Conservation (phyloP, 768 basidiomycete genomes). For the Leucocoprinus birnbaumii region DNA sequence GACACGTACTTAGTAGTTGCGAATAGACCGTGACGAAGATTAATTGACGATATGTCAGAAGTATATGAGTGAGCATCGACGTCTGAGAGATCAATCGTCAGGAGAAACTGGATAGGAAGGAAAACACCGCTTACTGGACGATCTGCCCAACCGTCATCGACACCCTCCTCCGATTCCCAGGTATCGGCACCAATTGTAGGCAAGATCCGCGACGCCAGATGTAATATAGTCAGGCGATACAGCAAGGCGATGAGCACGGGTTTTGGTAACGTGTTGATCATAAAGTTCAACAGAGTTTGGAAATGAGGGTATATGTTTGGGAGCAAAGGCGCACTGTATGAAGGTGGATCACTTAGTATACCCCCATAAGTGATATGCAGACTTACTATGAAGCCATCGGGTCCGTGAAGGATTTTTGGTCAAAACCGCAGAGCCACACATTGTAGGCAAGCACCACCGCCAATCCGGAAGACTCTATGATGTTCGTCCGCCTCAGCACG, state of each 20-base stretch:
- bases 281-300: conserved; percentile 75
- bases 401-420: conserved; percentile 69
- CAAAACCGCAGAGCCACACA: conserved; percentile 86
- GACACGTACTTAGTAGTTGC: conserved; percentile 67
- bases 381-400: conserved; percentile 77
- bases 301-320: conserved; percentile 81
- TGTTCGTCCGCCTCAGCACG: conserved; percentile 82
- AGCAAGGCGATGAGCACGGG: conserved; percentile 77
- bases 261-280: conserved; percentile 82
- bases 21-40: conserved; percentile 89
- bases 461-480: conserved; percentile 87
- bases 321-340: conserved; percentile 65
- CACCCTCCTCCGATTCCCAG: conserved; percentile 69
- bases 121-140: conserved; percentile 54
- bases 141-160: conserved; percentile 65
- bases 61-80: conserved; percentile 67
- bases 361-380: background rate
- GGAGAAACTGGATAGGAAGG: background rate
- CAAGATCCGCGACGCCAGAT: conserved; percentile 78
- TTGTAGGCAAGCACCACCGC: conserved; percentile 89
- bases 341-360: conserved; percentile 1
- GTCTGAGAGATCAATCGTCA: conserved; percentile 47
- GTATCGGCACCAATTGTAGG: conserved; percentile 82
- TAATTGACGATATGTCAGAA: conserved; percentile 80
- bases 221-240: conserved; percentile 78